Percentiles rank a stretch among this genome's conserved stretches.
phyloP scores from a whole-genome alignment of 2,329 filamentous ascomycete species.

The Catunica adiposa region DNA sequence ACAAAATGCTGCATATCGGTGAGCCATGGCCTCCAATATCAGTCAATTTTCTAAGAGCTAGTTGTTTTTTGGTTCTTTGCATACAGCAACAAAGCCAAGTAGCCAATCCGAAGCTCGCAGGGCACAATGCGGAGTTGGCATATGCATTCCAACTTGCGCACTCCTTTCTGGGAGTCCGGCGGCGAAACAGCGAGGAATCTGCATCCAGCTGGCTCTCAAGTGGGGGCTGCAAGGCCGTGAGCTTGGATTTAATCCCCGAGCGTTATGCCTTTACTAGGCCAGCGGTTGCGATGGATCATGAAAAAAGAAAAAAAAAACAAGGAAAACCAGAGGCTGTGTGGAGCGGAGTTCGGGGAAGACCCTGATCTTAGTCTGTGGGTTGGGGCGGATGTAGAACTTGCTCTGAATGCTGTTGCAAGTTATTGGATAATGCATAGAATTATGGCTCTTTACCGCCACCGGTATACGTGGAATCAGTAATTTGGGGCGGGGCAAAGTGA shows the following conservation, averaged over 20 bases:
- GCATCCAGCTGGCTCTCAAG: neutral
- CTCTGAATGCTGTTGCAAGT: neutral
- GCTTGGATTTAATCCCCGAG: neutral
- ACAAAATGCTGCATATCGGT: neutral
- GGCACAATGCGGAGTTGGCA: neutral
- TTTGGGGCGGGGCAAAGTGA: neutral
- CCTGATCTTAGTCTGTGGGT: neutral
- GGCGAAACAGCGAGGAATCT: neutral
- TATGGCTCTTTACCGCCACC: too few species aligned
- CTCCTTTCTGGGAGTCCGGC: neutral
- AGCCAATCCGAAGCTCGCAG: neutral
- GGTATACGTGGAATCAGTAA: too few species aligned
- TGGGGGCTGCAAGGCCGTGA: neutral
- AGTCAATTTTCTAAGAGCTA: neutral
- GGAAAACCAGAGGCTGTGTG: neutral
- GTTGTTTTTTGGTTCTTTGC: neutral
- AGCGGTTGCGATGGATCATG: neutral
- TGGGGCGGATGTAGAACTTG: neutral
- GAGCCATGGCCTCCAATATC: neutral
- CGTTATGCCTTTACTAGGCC: neutral
- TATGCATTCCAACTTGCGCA: neutral
- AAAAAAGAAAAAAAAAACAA: neutral
- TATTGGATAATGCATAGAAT: too few species aligned
- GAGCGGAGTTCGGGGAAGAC: neutral
- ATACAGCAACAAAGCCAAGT: neutral